These are phyloP conservation scores for Aplosporella prunicola DNA, from an alignment of 2,329 filamentous ascomycete species.

Conservation along the genomic window DNA sequence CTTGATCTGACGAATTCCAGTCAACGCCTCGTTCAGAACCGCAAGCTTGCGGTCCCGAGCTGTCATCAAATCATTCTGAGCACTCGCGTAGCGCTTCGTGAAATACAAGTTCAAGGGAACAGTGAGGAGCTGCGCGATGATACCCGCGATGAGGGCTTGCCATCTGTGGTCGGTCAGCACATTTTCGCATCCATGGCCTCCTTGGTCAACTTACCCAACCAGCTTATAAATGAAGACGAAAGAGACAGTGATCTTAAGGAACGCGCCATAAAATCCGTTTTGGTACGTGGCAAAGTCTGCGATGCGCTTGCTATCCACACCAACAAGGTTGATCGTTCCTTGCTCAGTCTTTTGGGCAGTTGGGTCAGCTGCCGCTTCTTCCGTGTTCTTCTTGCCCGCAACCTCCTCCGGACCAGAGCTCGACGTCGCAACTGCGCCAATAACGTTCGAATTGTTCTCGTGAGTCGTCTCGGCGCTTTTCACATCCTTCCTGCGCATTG, in stretches of 20 bases:
- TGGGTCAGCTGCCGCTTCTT: constrained; percentile 39
- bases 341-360: constrained; percentile 50
- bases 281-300: constrained; percentile 59
- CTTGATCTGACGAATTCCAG: constrained; percentile 77
- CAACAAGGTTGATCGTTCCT: constrained; percentile 66
- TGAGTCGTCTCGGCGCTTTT: constrained; percentile 46
- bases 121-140: constrained; percentile 53
- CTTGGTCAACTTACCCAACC: constrained; percentile 50
- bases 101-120: constrained; percentile 60
- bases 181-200: background rate
- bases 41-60: constrained; percentile 65
- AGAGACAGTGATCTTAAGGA: constrained; percentile 56
- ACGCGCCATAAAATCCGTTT: constrained; percentile 52
- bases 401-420: constrained; percentile 27
- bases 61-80: constrained; percentile 65
- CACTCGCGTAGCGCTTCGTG: constrained; percentile 53
- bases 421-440: no score
- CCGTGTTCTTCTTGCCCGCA: constrained; percentile 31
- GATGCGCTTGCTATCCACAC: constrained; percentile 63
- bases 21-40: constrained; percentile 65
- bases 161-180: constrained; percentile 30
- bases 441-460: constrained; percentile 27
- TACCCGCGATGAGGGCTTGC: constrained; percentile 56
- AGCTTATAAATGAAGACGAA: constrained; percentile 57
- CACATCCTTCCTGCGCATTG: constrained; percentile 67